Conservation (phyloP, 2,329 filamentous ascomycete species). For the Alternaria tenuissima region DNA sequence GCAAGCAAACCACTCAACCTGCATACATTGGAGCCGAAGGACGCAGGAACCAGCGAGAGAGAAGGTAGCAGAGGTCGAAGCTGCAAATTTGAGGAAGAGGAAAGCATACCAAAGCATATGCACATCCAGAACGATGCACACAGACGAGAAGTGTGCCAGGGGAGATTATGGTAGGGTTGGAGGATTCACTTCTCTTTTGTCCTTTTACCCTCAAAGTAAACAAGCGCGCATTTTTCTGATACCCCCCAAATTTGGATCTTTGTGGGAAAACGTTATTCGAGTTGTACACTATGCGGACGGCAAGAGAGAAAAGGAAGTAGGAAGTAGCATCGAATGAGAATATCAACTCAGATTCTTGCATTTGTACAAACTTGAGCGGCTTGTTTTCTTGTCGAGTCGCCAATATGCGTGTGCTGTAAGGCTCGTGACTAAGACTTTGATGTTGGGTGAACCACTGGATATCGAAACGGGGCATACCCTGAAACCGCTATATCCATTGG, state of each 20-base stretch:
- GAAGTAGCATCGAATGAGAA: neutral
- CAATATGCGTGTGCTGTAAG: too few relatives aligned
- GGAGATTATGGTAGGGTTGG: neutral
- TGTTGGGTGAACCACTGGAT: too few relatives aligned
- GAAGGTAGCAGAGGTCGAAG: neutral
- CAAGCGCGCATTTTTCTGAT: conserved; percentile 32
- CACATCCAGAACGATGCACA: neutral
- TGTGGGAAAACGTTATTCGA: conserved; percentile 4
- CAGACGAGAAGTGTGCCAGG: neutral
- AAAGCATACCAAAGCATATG: neutral
- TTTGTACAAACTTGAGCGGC: too few relatives aligned
- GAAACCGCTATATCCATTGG: too few relatives aligned
- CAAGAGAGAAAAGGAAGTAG: neutral
- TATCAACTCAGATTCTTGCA: neutral
- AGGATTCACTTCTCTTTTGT: conserved; percentile 1
- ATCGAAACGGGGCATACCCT: too few relatives aligned
- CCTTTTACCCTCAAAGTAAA: conserved; percentile 7
- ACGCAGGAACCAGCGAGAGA: neutral
- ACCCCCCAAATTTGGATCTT: conserved; percentile 37
- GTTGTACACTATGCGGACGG: neutral
- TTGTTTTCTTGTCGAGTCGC: too few relatives aligned
- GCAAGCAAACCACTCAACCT: neutral
- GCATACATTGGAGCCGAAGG: neutral
- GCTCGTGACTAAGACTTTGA: too few relatives aligned
- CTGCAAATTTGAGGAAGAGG: neutral